Percentiles rank a stretch among this genome's conserved stretches.
phyloP scores from a whole-genome alignment of 2,329 filamentous ascomycete species.

The Lomentospora prolificans region DNA sequence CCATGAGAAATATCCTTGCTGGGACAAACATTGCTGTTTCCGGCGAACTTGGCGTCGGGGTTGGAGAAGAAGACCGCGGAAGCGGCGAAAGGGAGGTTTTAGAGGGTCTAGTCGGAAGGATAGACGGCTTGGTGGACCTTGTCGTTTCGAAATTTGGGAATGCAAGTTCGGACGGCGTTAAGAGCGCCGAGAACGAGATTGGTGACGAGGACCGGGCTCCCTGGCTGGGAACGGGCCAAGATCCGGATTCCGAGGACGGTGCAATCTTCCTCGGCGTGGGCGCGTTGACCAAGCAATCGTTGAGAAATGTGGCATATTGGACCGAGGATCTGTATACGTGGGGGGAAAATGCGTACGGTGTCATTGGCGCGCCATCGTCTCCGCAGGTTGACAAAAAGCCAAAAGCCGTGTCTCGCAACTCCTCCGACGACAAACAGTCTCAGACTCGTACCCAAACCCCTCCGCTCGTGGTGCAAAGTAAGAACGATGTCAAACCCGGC shows the following conservation, averaged over 20 bases:
- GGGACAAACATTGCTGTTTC: constrained; percentile 83
- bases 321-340: constrained; percentile 79
- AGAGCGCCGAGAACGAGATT: constrained; percentile 14
- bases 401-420: constrained; percentile 15
- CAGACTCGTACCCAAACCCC: too few relatives aligned
- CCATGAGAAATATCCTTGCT: constrained; percentile 66
- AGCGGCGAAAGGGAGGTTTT: constrained; percentile 90
- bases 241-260: constrained; percentile 65
- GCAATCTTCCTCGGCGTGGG: constrained; percentile 78
- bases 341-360: constrained; percentile 76
- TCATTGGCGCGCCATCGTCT: constrained; percentile 67
- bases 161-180: constrained; percentile 20
- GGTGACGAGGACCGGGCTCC: constrained; percentile 13
- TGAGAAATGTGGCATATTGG: constrained; percentile 72
- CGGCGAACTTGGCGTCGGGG: constrained; percentile 85
- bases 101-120: constrained; percentile 71
- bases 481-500: too few relatives aligned
- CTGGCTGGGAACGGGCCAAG: constrained; percentile 67
- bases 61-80: constrained; percentile 90
- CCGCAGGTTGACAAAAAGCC: constrained; percentile 34
- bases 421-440: neutral
- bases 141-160: constrained; percentile 77
- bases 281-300: constrained; percentile 57
- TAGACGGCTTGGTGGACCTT: constrained; percentile 78
- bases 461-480: too few relatives aligned